Evolutionary conservation across 306 rosid genomes (phyloP).

Genomic region (Glycine soja): DNA sequence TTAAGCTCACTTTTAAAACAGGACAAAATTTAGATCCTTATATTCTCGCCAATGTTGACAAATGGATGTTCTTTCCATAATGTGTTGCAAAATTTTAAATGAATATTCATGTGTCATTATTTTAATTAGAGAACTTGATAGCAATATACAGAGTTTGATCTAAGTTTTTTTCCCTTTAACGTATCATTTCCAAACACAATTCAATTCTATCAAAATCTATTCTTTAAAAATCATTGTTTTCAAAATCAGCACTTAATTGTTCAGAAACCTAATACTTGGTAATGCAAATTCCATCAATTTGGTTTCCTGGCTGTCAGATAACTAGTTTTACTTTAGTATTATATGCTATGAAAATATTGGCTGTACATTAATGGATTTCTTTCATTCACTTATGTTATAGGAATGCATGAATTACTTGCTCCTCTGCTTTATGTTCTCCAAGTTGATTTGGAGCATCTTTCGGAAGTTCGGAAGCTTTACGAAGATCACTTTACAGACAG

Average conservation of each 20-base stretch:
- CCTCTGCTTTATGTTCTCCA: constrained; percentile 92
- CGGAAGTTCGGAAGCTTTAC: constrained; percentile 77
- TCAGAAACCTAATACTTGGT: constrained; percentile 28
- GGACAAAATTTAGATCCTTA: too few relatives aligned
- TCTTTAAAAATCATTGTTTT: too few relatives aligned
- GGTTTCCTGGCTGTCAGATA: constrained; percentile 33
- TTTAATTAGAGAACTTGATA: not conserved
- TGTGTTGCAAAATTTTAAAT: not conserved
- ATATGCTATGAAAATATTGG: constrained; percentile 36
- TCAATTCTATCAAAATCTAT: not conserved
- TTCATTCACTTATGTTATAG: constrained; percentile 50
- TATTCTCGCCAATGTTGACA: too few relatives aligned
- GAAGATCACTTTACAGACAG: constrained; percentile 90
- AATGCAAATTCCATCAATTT: constrained; percentile 23
- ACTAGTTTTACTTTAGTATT: constrained; percentile 33
- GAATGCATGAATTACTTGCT: constrained; percentile 99
- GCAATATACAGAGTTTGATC: not conserved
- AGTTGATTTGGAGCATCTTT: constrained; percentile 82
- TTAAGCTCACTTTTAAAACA: too few relatives aligned
- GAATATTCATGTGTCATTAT: not conserved
- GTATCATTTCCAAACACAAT: not conserved
- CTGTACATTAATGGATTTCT: constrained; percentile 31
- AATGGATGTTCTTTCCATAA: not conserved
- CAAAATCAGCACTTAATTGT: constrained; percentile 2
- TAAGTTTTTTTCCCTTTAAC: not conserved